A percentile compares a stretch with the other conserved stretches of the same genome.
Evolutionary conservation across 805 yeast species (phyloP).

Genomic region (Metschnikowia cerradonensis): DNA sequence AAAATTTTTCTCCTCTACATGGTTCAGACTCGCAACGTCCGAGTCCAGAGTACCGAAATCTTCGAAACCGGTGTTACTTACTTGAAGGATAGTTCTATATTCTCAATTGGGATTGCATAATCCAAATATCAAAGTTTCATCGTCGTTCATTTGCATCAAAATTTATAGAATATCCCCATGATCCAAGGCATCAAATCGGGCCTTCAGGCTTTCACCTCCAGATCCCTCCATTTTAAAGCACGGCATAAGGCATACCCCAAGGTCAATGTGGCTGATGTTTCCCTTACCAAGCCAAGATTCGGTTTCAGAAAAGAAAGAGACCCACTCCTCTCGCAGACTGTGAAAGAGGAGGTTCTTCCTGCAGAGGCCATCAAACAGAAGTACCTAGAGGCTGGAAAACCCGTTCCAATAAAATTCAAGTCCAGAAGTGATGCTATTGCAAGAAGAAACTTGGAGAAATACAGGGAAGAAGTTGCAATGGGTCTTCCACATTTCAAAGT

Average conservation of each 20-base stretch:
- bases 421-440: slow-evolving; percentile 34
- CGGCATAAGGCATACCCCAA: slow-evolving; percentile 34
- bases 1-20: slow-evolving; percentile 6
- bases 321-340: slow-evolving; percentile 37
- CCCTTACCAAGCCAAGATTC: slow-evolving; percentile 32
- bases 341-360: slow-evolving; percentile 40
- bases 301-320: slow-evolving; percentile 38
- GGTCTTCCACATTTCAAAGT: slow-evolving; percentile 77
- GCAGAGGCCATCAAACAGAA: slow-evolving; percentile 29
- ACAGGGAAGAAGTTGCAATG: slow-evolving; percentile 49
- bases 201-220: slow-evolving; percentile 2
- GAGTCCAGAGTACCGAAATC: not conserved
- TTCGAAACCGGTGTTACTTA: not conserved
- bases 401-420: slow-evolving; percentile 39
- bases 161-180: not conserved
- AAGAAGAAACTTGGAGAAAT: slow-evolving; percentile 35
- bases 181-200: slow-evolving; percentile 3
- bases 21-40: slow-evolving; percentile 1
- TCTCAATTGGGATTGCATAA: not conserved
- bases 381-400: slow-evolving; percentile 37
- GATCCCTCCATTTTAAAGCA: slow-evolving; percentile 29
- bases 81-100: not conserved
- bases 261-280: slow-evolving; percentile 37
- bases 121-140: not conserved
- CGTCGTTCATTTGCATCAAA: not conserved